Percentiles rank a stretch among this genome's conserved stretches.
phyloP scores from a whole-genome alignment of 1,139 yeast genomes.

The Pichia sp. region DNA sequence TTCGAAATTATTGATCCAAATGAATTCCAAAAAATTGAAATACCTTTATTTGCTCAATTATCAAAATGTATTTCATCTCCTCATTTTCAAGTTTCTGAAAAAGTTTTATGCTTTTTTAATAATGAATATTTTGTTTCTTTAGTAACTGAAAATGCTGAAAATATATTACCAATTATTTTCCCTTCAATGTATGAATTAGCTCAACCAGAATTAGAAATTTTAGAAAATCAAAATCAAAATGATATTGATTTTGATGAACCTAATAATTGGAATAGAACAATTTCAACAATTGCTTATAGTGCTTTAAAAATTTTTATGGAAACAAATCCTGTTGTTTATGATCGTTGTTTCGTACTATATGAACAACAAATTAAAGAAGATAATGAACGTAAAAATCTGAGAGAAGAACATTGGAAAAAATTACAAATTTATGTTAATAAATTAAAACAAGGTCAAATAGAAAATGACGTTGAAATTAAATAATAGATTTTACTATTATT shows the following conservation, averaged over 20 bases:
- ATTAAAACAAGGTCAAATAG: slow-evolving; percentile 29
- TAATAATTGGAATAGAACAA: slow-evolving; percentile 78
- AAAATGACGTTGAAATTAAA: slow-evolving; percentile 26
- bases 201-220: slow-evolving; percentile 34
- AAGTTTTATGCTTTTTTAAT: slow-evolving; percentile 89
- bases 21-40: slow-evolving; percentile 87
- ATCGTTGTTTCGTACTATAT: slow-evolving; percentile 83
- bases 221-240: slow-evolving; percentile 35
- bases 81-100: slow-evolving; percentile 96
- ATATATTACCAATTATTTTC: slow-evolving; percentile 85
- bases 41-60: slow-evolving; percentile 88
- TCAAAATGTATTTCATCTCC: slow-evolving; percentile 92
- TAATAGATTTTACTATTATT: slow-evolving; percentile 3
- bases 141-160: slow-evolving; percentile 85
- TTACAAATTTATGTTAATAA: slow-evolving; percentile 56
- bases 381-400: slow-evolving; percentile 50
- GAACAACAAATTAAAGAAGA: slow-evolving; percentile 69
- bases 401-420: slow-evolving; percentile 71
- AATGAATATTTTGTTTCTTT: slow-evolving; percentile 88
- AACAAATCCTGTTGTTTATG: slow-evolving; percentile 84
- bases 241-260: slow-evolving; percentile 30
- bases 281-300: slow-evolving; percentile 83
- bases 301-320: slow-evolving; percentile 93
- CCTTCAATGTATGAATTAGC: slow-evolving; percentile 85
- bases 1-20: slow-evolving; percentile 93